A percentile compares a stretch with the other conserved stretches of the same genome.
These are phyloP conservation scores for Suaeda aralocaspica DNA, from an alignment of 148 eudicot genomes.

Conservation along the genomic window DNA sequence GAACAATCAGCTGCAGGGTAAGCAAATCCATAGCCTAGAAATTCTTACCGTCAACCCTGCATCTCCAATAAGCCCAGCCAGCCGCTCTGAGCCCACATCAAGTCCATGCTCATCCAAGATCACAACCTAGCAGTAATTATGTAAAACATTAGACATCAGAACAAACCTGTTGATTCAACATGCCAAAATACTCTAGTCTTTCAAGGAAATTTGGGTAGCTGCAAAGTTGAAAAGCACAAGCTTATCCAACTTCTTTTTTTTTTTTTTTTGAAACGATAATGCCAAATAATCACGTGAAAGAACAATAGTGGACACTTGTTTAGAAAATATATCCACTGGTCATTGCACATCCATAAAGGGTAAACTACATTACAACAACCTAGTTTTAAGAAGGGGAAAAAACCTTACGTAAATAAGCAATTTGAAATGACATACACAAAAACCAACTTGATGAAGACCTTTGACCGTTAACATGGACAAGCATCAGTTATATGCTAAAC, in stretches of 20 bases:
- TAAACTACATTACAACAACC: no score
- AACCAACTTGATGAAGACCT: no score
- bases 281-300: neutral
- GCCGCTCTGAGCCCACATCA: constrained; percentile 53
- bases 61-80: constrained; percentile 79
- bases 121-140: constrained; percentile 48
- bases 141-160: neutral
- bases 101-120: constrained; percentile 78
- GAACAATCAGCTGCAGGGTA: neutral
- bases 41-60: constrained; percentile 58
- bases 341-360: neutral
- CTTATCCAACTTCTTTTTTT: neutral
- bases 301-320: neutral
- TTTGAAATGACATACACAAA: no score
- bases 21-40: neutral
- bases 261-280: neutral
- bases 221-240: neutral
- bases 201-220: neutral
- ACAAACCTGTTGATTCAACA: neutral
- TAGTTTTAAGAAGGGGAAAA: neutral
- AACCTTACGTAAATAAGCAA: no score
- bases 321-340: neutral
- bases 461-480: no score
- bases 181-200: neutral
- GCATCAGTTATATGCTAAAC: no score